Evolutionary conservation across 805 yeast species (phyloP), one percentile per base, ranked within the genome.

Genomic region (Cyberlindnera bimundalis): DNA sequence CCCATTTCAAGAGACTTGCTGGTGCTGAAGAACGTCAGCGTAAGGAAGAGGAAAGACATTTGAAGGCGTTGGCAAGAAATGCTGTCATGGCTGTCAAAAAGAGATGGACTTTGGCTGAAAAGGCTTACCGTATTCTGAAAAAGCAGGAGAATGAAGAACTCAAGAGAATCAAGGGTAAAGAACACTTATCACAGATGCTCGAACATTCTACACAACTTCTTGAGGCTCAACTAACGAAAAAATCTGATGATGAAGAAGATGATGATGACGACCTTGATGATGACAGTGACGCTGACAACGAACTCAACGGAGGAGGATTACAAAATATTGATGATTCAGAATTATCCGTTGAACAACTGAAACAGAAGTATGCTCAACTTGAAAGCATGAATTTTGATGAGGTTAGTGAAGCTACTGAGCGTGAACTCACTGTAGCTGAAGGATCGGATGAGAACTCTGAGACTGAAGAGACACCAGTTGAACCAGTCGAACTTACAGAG

Each of bases 191-290:
- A 42, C 83, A 87, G 56, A 90, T 91, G 72, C 67, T 91, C 42
- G 95, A 90, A 55, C 93, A 90, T 55, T 87, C 96, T 18, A 87
- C 96, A 0, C 90, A 86, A 57, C 72, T 91, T 26, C 68, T 91
- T 21, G 96, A 89, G 46, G 95, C 96, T 1, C 95, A 91, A 49
- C 61, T 84, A 42, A 78, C 75, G 23, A 70, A 71, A 38, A 52
- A 43, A 7, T 55, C 51, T 2, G 65, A 57, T 13, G 62, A 56
- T 2, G 62, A 45, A 16, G 38, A 29, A 6, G 46, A 40, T 6
- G 51, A 45, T 12, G 48, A 42, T 15, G 58, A 48, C 3, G 50
- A 19, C 14, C 53, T 39, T 10, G 58, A 55, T n/a, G 64, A 64
- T 3, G 66, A 58, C 6, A 51, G 56, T 14, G 60, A 52, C 26